Percentiles rank a stretch among this genome's conserved stretches.
phyloP scores from a whole-genome alignment of 352 stramenopile genomes.

The Pythium insidiosum region DNA sequence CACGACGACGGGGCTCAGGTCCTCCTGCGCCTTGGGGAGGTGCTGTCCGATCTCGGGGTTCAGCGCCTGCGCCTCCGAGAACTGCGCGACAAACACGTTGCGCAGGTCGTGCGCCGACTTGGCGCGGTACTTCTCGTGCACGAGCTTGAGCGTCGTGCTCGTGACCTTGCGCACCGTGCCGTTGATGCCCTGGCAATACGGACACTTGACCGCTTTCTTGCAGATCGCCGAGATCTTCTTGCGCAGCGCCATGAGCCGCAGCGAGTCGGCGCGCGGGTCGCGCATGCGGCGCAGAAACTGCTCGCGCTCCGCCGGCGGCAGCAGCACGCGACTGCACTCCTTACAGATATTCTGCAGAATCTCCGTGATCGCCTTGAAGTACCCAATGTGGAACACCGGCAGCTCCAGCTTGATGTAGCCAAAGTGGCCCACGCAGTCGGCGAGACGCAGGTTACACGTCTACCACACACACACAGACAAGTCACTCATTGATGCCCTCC shows the following conservation, averaged over 20 bases:
- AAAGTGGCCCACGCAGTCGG: constrained; percentile 98
- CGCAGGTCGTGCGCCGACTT: constrained; percentile 78
- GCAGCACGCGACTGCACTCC: constrained; percentile 92
- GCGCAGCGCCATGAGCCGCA: constrained; percentile 67
- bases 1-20: constrained; percentile 88
- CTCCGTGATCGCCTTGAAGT: constrained; percentile 97
- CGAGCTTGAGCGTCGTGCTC: constrained; percentile 95
- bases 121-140: constrained; percentile 96
- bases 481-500: not conserved
- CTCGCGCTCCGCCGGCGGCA: constrained; percentile 87
- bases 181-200: constrained; percentile 94
- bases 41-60: constrained; percentile 84
- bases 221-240: constrained; percentile 96
- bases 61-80: constrained; percentile 57
- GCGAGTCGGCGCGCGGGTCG: constrained; percentile 67
- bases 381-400: constrained; percentile 99
- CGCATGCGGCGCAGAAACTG: constrained; percentile 85
- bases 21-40: constrained; percentile 85
- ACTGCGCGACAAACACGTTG: constrained; percentile 82
- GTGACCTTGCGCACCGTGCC: constrained; percentile 98
- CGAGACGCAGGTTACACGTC: constrained; percentile 87
- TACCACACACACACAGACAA: not conserved
- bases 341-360: constrained; percentile 98
- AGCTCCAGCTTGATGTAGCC: constrained; percentile 97
- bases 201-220: constrained; percentile 95